Percentiles rank a stretch among this genome's conserved stretches.
Conservation (phyloP, 2,329 filamentous ascomycete genomes). For the Myriosclerotinia duriaeana region DNA sequence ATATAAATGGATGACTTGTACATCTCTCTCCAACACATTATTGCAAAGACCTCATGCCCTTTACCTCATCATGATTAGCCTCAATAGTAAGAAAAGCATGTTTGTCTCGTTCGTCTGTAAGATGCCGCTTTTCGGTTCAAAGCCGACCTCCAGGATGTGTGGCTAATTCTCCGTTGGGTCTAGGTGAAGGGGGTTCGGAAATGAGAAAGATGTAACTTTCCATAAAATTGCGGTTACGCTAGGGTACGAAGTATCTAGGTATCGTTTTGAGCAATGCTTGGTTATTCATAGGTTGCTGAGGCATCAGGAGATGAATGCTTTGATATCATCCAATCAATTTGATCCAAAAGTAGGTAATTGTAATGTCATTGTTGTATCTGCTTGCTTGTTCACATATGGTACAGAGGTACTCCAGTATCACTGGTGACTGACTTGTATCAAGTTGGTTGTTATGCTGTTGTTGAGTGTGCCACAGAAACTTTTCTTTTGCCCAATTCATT, state of each 20-base stretch:
- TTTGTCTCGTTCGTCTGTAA: neutral
- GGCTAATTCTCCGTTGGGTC: neutral
- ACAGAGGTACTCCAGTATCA: neutral
- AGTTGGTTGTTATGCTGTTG: neutral
- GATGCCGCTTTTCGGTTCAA: neutral
- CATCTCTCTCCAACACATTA: too few relatives aligned
- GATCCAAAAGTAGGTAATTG: neutral
- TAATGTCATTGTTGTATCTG: neutral
- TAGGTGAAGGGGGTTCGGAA: neutral
- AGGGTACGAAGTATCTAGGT: neutral
- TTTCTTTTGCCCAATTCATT: conserved; percentile 1
- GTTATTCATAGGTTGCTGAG: neutral
- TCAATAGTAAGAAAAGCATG: neutral
- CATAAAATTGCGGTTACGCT: conserved; percentile 12
- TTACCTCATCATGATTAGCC: neutral
- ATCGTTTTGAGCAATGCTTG: neutral
- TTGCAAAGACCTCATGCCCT: neutral
- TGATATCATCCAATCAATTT: neutral
- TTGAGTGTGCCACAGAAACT: neutral
- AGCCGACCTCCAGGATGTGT: neutral
- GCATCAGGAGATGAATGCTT: neutral
- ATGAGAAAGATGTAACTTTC: conserved; percentile 6
- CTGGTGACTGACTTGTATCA: neutral
- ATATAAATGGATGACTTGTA: too few relatives aligned
- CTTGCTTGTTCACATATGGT: neutral